Base-by-base conservation (phyloP, 176 grass and related monocot genomes). In the Areca catechu region DNA sequence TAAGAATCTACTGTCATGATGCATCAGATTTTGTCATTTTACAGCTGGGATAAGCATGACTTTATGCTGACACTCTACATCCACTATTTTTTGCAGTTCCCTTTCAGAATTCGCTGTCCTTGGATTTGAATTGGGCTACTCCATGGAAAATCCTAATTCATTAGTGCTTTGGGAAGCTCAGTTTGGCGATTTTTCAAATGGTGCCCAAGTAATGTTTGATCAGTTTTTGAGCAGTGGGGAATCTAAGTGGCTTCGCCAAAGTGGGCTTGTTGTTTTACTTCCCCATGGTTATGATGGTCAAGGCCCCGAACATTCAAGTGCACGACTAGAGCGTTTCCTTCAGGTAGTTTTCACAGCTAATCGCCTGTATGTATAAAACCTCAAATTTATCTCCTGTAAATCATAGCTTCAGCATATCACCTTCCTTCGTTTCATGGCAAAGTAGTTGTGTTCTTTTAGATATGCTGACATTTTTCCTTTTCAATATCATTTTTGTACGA, bases 81-180 rank as follows among this genome's bases (percentile, higher is more conserved):
- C n/a, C 34, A 43, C 34, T 43, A 43, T 2, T 14, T 12, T 43
- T 43, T 80, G 52, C 91, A 96, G 91, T 87, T 96, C 91, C 51
- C 82, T 96, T 64, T 96, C 91, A 69, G 91, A 96, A 58, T 96
- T 96, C 82, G 91, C 91, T 74, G 91, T 96, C 61, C 74, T 96
- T 76, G 91, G 91, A 27, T 96, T 87, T 81, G 91, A 96, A 71
- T 66, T 90, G 86, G 91, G 91, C 58, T 96, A 96, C 68, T 90
- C 83, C 16, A 96, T 96, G 91, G 91, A 96, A 71, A 96, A 96
- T 69, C 91, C 91, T 24, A 96, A 96, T 76, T 96, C 91, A 49
- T 66, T 90, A 58, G 80, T 96, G 15, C 71, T 96, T 54, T 96
- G 91, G 91, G 91, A 96, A 79, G 91, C 86, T 67, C 91, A 96